Percentiles rank a stretch among this genome's conserved stretches.
Conservation (phyloP, 169 alveolate genomes). For the Theileria parva region DNA sequence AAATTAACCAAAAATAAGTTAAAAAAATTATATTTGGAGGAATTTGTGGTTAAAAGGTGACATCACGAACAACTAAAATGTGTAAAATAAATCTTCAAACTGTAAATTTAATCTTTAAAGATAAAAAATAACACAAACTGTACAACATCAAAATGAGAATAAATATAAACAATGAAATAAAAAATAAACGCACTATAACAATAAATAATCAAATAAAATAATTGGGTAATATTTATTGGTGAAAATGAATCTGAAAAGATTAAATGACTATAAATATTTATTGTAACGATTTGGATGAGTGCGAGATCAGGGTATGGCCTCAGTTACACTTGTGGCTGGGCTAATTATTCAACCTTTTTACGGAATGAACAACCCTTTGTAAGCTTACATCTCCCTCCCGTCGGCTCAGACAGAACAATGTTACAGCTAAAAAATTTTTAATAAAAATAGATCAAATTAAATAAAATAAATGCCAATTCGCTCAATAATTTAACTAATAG, state of each 20-base stretch:
- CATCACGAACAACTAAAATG: not conserved
- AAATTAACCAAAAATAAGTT: not conserved
- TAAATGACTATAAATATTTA: no score
- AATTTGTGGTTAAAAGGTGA: not conserved
- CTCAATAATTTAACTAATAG: not conserved
- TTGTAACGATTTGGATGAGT: not conserved
- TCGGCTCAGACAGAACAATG: slow-evolving; percentile 93
- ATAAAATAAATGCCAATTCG: not conserved
- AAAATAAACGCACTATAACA: not conserved
- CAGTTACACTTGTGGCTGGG: not conserved
- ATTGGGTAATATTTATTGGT: not conserved
- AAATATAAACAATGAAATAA: not conserved
- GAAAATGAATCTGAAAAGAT: not conserved
- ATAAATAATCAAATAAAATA: no score
- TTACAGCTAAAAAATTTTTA: slow-evolving; percentile 82
- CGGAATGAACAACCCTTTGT: slow-evolving; percentile 95
- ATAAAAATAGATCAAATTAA: slow-evolving; percentile 4
- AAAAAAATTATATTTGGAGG: no score
- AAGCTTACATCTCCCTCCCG: slow-evolving; percentile 96
- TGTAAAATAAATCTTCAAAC: not conserved
- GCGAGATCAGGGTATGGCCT: not conserved
- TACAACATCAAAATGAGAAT: not conserved
- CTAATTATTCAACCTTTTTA: slow-evolving; percentile 81
- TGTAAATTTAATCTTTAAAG: not conserved
- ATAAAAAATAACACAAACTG: not conserved